Evolutionary conservation across 768 basidiomycete species (phyloP).

Genomic region (Suillus sp.): DNA sequence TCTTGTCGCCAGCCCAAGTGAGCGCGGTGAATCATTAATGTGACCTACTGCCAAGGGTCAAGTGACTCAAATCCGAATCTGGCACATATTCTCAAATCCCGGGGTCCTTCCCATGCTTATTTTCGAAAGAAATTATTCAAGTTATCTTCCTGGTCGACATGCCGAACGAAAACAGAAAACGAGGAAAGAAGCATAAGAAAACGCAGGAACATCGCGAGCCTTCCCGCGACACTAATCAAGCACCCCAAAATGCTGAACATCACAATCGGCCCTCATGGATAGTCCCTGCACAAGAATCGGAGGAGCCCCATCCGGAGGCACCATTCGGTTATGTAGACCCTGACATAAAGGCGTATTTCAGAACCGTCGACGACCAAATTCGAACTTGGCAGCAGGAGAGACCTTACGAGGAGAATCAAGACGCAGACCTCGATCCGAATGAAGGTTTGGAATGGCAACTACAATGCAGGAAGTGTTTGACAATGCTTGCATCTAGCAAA

Average conservation of each 20-base stretch:
- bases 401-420: conserved; percentile 38
- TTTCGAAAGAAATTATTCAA: not conserved
- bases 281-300: conserved; percentile 41
- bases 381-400: conserved; percentile 76
- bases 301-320: conserved; percentile 58
- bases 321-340: conserved; percentile 90
- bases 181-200: conserved; percentile 77
- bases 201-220: conserved; percentile 26
- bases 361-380: conserved; percentile 85
- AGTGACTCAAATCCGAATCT: not conserved
- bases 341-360: conserved; percentile 92
- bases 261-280: conserved; percentile 66
- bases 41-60: conserved; percentile 1
- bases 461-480: not conserved
- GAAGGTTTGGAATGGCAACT: conserved; percentile 51
- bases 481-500: conserved; percentile 51
- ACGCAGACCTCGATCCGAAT: conserved; percentile 61
- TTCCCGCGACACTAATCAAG: conserved; percentile 8
- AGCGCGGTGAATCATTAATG: conserved; percentile 4
- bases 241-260: conserved; percentile 32
- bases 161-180: conserved; percentile 75
- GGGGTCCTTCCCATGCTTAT: conserved; percentile 7
- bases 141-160: conserved; percentile 36
- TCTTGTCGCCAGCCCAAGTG: conserved; percentile 1
- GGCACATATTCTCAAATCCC: not conserved